Conservation (phyloP, 352 stramenopile species). For the Globisporangium canariense region DNA sequence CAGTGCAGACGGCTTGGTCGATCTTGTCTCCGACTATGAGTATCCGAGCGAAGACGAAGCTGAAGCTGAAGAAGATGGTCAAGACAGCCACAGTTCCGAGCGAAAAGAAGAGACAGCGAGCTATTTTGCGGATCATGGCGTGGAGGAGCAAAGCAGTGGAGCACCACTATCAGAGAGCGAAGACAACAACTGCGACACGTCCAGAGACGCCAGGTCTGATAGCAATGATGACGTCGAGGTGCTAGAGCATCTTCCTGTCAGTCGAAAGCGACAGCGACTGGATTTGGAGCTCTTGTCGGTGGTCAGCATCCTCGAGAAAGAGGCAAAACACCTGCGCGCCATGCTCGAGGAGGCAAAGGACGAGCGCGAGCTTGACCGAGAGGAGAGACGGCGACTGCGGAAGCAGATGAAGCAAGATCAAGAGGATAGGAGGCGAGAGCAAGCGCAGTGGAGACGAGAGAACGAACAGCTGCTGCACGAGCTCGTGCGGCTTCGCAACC, state of each 20-base stretch:
- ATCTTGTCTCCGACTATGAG: not conserved
- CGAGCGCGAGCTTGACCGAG: not conserved
- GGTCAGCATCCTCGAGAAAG: constrained; percentile 1
- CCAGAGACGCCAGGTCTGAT: not conserved
- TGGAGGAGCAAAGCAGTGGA: not conserved
- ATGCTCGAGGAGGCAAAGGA: not conserved
- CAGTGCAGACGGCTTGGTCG: not conserved
- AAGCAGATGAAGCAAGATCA: constrained; percentile 7
- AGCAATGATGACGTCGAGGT: not conserved
- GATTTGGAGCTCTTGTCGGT: not conserved
- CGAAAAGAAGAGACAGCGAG: not conserved
- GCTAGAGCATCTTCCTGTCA: not conserved
- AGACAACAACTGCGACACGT: not conserved
- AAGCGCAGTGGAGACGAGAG: not conserved
- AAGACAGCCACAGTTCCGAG: not conserved
- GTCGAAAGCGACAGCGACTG: not conserved
- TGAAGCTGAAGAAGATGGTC: not conserved
- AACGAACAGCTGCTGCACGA: constrained; percentile 1
- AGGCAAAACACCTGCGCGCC: not conserved
- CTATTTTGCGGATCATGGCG: no score
- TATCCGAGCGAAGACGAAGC: not conserved
- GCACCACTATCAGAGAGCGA: not conserved
- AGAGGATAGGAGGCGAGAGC: constrained; percentile 3
- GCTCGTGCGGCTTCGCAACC: not conserved
- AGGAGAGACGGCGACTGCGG: not conserved